Evolutionary conservation across 2,329 filamentous ascomycete genomes (phyloP), one percentile per base, ranked within the genome.

Genomic region (Myriosclerotinia scirpicola): DNA sequence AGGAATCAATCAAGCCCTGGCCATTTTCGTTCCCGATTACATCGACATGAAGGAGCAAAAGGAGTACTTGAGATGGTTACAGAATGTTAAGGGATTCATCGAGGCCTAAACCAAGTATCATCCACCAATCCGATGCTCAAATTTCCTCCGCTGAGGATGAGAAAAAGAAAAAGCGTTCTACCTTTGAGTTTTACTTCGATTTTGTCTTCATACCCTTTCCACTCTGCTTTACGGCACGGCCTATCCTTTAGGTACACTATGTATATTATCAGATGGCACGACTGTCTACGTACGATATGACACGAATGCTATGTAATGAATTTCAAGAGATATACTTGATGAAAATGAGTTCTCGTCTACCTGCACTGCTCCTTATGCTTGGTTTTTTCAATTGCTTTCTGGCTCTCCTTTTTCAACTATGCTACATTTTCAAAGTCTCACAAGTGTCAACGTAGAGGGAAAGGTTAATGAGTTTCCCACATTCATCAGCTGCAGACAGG

Each of bases 31-130:
- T 54, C 92, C 93, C 48, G 93, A 98, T 79, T 99, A 97, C 82
- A 93, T 98, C 76, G 93, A 98, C 78, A 87, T 91, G 81, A 99
- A 99, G 89, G 95, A 99, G 87, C 94, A 98, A 87, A 90, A 88
- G 81, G 95, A 99, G 85, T 99, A 99, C 80, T 82, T 96, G 69
- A 82, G 85, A 72, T 99, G 96, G 95, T 82, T 99, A 79, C 85
- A 88, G 79, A 91, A 90, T 77, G 85, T 97, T 80, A 95, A 94
- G 87, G 82, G 81, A 70, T 97, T 98, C 77, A 83, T 97, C 72
- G 89, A 91, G 77, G 88, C 87, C 69, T 92, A 82, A 70, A 59
- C 30, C 30, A 2, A 34, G 30, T 5, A 6, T 26, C 66, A 11
- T 48, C 30, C 6, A 34, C 30, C 30, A 1, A 34, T 34, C 30